These are phyloP conservation scores for Prunus salicina DNA, from an alignment of 306 rosid genomes.

Conservation along the genomic window DNA sequence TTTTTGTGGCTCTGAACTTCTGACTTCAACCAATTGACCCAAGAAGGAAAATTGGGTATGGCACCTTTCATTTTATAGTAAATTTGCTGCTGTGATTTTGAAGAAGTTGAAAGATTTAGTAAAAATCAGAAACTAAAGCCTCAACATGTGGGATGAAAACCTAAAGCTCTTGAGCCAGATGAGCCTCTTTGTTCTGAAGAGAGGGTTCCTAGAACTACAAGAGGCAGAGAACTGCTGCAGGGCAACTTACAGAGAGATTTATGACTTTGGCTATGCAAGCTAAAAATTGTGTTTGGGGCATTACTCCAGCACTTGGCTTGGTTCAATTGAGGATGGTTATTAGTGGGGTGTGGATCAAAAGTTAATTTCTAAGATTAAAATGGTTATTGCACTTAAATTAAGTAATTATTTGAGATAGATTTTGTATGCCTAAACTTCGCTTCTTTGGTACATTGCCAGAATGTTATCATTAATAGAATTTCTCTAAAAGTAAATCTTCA, in stretches of 20 bases:
- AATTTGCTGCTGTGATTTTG: neutral
- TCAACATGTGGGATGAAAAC: neutral
- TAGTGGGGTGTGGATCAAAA: too few relatives aligned
- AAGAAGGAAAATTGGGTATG: neutral
- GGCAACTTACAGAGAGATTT: slow-evolving; percentile 31
- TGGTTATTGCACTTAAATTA: too few relatives aligned
- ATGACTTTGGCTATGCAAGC: slow-evolving; percentile 19
- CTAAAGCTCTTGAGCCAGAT: too few relatives aligned
- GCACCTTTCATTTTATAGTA: neutral
- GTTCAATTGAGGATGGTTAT: slow-evolving; percentile 22
- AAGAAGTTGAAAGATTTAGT: neutral
- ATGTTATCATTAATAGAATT: too few relatives aligned
- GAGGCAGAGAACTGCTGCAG: slow-evolving; percentile 20
- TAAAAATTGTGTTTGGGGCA: slow-evolving; percentile 10
- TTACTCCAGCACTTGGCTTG: slow-evolving; percentile 2
- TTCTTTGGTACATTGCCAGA: too few relatives aligned
- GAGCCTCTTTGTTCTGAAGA: too few relatives aligned
- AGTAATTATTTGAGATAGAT: too few relatives aligned
- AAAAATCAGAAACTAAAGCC: neutral
- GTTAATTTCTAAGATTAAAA: too few relatives aligned
- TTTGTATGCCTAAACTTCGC: too few relatives aligned
- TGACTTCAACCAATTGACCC: neutral
- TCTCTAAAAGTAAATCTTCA: too few relatives aligned
- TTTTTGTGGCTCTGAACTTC: neutral
- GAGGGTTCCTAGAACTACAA: slow-evolving; percentile 18